Evolutionary conservation across 352 stramenopile species (phyloP), one percentile per base, ranked within the genome.

Genomic region (Phytophthora boehmeriae): DNA sequence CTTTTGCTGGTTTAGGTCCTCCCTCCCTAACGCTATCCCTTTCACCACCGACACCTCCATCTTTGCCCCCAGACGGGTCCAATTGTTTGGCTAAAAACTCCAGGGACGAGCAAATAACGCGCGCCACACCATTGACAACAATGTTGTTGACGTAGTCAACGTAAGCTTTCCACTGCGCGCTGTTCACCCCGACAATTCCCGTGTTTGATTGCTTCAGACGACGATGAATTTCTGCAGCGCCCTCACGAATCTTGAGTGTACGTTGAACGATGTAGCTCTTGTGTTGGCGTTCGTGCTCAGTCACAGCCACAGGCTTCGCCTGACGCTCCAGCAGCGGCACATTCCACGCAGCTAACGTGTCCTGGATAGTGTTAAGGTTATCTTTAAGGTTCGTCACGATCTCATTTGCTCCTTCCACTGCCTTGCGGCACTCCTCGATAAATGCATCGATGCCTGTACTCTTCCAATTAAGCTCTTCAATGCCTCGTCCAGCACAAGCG

Each of bases 81-180:
- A 99, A 80, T 57, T 99, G 95, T 61, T 99, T 93, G 0, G 95
- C 81, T 4, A 99, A 72, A 63, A 97, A 98, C 54, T 98, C 82
- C 2, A 95, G 71, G 8, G 83, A 93, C 5, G 83, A 92, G 41
- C 83, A 93, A 46, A 95, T 93, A 49, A 92, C 84, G 1, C 80
- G 81, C 0, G 96, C 90, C 3, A 99, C 83, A 19, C 97, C 97
- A 44, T 95, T 88, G 14, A 99, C 90, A 13, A 99, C 94, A 16
- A 99, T 96, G 67, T 97, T 98, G 74, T 99, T 99, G 45, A 99
- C 92, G 59, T 98, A 99, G 66, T 99, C 94, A 17, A 98, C 89
- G 61, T 99, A 99, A 13, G 90, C 91, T 51, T 95, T 97, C 97
- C 97, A 99, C 69, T 99, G 85, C n/a, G 94, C 95, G 23, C 84